These are phyloP conservation scores for Pichia membranifaciens DNA, from an alignment of 805 yeast species.

Conservation along the genomic window DNA sequence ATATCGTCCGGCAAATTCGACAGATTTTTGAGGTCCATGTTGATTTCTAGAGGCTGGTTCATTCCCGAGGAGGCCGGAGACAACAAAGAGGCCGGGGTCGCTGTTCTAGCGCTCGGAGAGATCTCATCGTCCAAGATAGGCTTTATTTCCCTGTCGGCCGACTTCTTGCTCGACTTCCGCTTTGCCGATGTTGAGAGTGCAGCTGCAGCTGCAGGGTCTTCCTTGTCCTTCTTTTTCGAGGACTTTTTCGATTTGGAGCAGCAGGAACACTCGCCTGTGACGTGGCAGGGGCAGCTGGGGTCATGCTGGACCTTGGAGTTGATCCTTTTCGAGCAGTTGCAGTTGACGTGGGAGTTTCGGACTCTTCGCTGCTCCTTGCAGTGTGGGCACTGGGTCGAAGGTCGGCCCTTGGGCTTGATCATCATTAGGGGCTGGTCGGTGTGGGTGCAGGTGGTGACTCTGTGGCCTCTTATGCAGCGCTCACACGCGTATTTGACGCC, in stretches of 20 bases:
- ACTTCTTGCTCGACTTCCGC: no score
- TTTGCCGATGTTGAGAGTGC: no score
- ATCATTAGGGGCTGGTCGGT: constrained; percentile 83
- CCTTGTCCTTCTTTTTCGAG: constrained; percentile 10
- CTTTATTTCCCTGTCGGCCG: neutral
- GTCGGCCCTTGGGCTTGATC: constrained; percentile 96
- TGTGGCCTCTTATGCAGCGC: constrained; percentile 90
- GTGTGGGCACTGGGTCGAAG: constrained; percentile 84
- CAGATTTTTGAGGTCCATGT: neutral
- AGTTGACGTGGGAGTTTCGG: constrained; percentile 60
- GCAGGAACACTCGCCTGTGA: constrained; percentile 31
- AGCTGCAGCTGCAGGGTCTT: neutral
- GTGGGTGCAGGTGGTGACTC: constrained; percentile 92
- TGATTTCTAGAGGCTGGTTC: constrained; percentile 1
- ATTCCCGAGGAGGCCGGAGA: neutral
- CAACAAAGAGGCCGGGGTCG: neutral
- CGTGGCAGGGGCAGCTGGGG: constrained; percentile 28
- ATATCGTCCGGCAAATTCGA: neutral
- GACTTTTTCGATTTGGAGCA: constrained; percentile 23
- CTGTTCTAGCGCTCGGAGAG: neutral
- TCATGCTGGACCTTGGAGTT: constrained; percentile 23
- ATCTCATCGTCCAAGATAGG: neutral
- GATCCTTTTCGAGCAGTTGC: constrained; percentile 61
- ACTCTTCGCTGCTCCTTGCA: constrained; percentile 70
- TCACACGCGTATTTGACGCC: constrained; percentile 97